Evolutionary conservation across 2,329 filamentous ascomycete species (phyloP), one percentile per base, ranked within the genome.

Genomic region (Cercospora zeina): DNA sequence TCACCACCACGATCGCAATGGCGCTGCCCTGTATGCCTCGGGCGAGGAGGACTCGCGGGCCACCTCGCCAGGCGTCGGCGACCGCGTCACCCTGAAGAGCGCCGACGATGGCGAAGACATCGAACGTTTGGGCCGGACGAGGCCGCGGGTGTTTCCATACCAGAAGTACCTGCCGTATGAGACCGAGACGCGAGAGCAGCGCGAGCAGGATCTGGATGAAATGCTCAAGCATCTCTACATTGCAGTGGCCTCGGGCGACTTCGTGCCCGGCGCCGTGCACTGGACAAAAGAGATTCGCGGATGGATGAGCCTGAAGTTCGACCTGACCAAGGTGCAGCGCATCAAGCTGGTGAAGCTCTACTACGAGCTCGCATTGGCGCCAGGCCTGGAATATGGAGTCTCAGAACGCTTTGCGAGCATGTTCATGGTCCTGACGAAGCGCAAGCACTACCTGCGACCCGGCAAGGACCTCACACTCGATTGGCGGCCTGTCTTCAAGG

Each of bases 261-360:
- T 97, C 77, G 88, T 89, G 24, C 91, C 93, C 0, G 95, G 95
- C 34, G 95, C 93, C 30, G 83, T 96, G 64, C 93, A 99, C 77
- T 99, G 95, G 95, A 97, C 95, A 14, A 87, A 93, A 69, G 95
- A 99, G 83, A 87, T 99, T 53, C 87, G 93, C 73, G 91, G 89
- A 77, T 99, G 96, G 95, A 83, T 99, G 68, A 90, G 89, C 58
- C 86, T 99, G 77, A 99, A 99, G 82, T 99, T 99, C 74, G 93
- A 99, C 78, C 91, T 96, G 74, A 91, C 91, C 53, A 87, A 90
- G 70, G 88, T 89, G 74, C 87, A 93, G 68, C 85, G 96, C 62
- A 87, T 92, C 54, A 91, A 86, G 76, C 85, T 99, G 31, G 90
- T 95, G 31, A 90, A 89, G 78, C 83, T 99, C 37, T 99, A 97